phyloP scores from a whole-genome alignment of 2,329 filamentous ascomycete species.

The Aureobasidium pullulans region DNA sequence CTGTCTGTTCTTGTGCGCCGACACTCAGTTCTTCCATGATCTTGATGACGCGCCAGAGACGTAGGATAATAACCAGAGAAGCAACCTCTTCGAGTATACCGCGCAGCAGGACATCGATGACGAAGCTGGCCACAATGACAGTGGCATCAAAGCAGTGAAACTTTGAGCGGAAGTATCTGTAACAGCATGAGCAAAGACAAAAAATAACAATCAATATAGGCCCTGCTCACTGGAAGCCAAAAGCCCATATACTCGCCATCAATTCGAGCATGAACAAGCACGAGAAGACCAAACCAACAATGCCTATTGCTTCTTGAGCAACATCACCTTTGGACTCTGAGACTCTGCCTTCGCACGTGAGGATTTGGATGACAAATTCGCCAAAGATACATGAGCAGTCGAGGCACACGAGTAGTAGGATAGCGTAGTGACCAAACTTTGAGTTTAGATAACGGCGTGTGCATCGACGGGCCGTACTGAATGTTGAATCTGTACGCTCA shows the following conservation, averaged over 20 bases:
- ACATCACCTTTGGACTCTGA: slow-evolving; percentile 21
- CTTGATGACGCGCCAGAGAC: slow-evolving; percentile 63
- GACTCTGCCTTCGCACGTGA: slow-evolving; percentile 39
- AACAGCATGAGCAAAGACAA: neutral
- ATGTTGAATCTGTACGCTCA: neutral
- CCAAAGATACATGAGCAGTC: slow-evolving; percentile 48
- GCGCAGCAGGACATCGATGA: slow-evolving; percentile 53
- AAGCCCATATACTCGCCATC: slow-evolving; percentile 51
- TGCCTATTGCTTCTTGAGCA: slow-evolving; percentile 39
- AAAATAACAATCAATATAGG: neutral
- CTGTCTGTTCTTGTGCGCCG: slow-evolving; percentile 56
- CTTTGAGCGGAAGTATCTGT: slow-evolving; percentile 29
- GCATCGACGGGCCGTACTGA: slow-evolving; percentile 17
- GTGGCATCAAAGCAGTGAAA: slow-evolving; percentile 60
- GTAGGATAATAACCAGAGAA: slow-evolving; percentile 58
- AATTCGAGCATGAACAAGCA: slow-evolving; percentile 60
- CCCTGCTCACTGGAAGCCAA: slow-evolving; percentile 47
- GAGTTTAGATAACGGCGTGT: slow-evolving; percentile 36
- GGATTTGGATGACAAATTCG: slow-evolving; percentile 44
- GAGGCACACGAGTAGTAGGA: slow-evolving; percentile 42
- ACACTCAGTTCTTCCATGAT: slow-evolving; percentile 62
- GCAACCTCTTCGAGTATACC: slow-evolving; percentile 57
- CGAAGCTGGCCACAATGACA: slow-evolving; percentile 55
- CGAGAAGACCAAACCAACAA: slow-evolving; percentile 52
- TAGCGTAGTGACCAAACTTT: slow-evolving; percentile 42